Evolutionary conservation across 1,284 basidiomycete species (phyloP), one percentile per base, ranked within the genome.

Genomic region (Termitomyces sp.): DNA sequence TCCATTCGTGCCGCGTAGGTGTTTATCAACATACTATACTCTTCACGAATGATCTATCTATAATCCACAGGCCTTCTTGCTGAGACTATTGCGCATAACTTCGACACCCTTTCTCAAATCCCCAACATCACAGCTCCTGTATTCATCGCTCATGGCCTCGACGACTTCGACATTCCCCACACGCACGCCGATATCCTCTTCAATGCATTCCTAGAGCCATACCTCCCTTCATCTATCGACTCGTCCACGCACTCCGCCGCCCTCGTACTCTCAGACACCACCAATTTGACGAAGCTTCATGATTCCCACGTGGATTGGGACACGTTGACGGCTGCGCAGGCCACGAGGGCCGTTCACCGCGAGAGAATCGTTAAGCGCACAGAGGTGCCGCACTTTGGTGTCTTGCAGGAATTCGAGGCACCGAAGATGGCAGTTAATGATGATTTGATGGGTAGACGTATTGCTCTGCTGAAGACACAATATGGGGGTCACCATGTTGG

Each of bases 91-190:
- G 67, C 74, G 3, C 83, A 89, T 48, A 76, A 73, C 45, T 92
- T 91, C 59, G 80, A 91, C 64, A 88, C 88, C 0, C 67, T 83
- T 12, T 72, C 76, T 13, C 71, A 81, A 19, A 78, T 90, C 38
- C 73, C 79, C 31, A 72, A 75, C 58, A 79, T 86, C 54, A 77
- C 80, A 51, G 82, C 82, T 0, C 83, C 88, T 6, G 79, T 92
- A 6, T 73, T 95, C n/a, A 76, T 96, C 56, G 82, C 83, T 1
- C 93, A 96, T 68, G 84, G 92, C 3, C 60, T 82, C 56, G 78
- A 92, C 66, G 94, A 97, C 70, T 76, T 74, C 61, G 86, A 91
- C 50, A 94, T 97, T 50, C 88, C 88, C 0, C 74, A 80, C 60
- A 72, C 77, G 0, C 94, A 98, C 67, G 87, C 90, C 0, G 73